Base-by-base conservation (phyloP, 208 protist genomes). In the Crithidia acanthocephali region DNA sequence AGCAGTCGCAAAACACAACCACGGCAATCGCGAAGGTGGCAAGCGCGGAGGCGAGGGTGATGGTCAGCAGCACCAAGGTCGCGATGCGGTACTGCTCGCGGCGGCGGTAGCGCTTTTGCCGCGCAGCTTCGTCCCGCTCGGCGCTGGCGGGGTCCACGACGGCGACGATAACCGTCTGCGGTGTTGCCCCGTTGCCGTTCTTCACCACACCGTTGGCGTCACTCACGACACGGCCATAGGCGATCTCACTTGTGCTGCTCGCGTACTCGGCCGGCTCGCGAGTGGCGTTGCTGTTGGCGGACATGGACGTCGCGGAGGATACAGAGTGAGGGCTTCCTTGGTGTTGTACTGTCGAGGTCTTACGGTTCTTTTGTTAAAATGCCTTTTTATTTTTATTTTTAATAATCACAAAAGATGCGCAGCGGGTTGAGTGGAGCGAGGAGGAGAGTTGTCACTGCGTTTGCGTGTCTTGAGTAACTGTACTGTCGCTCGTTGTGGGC, bases 1-100 rank as follows among this genome's bases (percentile, higher is more conserved):
- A 45, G 61, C 28, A 45, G 61, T 56, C 47, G 22, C 56, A 16
- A 30, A 67, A 22, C 4, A 56, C 47, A 44, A 56, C 32, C 7
- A 44, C 47, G 10, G 32, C 22, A 9, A 56, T n/a, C 2, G 61
- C 61, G 32, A 67, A 20, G 32, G 44, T 27, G 28, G 30, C 61
- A 18, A 56, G 32, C 5, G 47, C 20, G 40, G 47, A 23, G 47
- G 56, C 13, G 15, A 56, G 25, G 18, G 13, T 9, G 8, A 67
- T 5, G n/a, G 20, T 30, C 23, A 56, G 3, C 15, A 67, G 32
- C 22, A 67, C 47, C 30, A 67, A 5, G 9, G 22, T 4, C 30
- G 47, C 32, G 7, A 67, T 22, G 5, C 32, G 61, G 47, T 45
- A 56, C 8, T 30, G 28, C 23, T 40, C 44, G 20, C 44, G 59